These are phyloP conservation scores for Populus deltoides DNA, from an alignment of 345 rosid species.

Conservation along the genomic window DNA sequence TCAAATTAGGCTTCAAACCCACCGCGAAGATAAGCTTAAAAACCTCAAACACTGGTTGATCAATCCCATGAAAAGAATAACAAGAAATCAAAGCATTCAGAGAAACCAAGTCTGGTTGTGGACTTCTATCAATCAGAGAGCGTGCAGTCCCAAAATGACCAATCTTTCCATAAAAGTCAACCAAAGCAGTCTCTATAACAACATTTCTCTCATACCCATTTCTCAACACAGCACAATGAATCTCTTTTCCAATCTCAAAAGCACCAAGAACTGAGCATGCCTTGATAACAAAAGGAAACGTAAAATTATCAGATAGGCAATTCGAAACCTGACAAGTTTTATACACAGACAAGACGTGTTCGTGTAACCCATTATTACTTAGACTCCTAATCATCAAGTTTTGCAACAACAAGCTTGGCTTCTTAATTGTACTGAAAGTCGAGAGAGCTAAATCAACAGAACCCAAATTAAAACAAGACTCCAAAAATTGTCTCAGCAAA, in stretches of 20 bases:
- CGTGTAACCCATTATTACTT: slow-evolving; percentile 30
- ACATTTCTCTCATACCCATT: slow-evolving; percentile 38
- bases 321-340: slow-evolving; percentile 25
- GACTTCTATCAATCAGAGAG: slow-evolving; percentile 13
- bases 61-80: slow-evolving; percentile 21
- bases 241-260: slow-evolving; percentile 29
- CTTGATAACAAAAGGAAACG: slow-evolving; percentile 49
- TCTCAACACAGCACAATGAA: slow-evolving; percentile 46
- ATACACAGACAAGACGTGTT: slow-evolving; percentile 35
- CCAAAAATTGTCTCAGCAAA: slow-evolving; percentile 29
- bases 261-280: slow-evolving; percentile 39
- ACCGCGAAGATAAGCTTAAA: slow-evolving; percentile 2
- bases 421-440: slow-evolving; percentile 20
- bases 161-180: slow-evolving; percentile 19
- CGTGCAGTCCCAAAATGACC: slow-evolving; percentile 16
- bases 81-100: slow-evolving; percentile 27
- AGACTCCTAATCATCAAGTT: slow-evolving; percentile 43
- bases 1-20: slow-evolving; percentile 26
- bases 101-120: slow-evolving; percentile 31
- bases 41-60: slow-evolving; percentile 8
- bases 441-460: slow-evolving; percentile 35
- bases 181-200: slow-evolving; percentile 25
- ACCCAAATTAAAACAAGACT: slow-evolving; percentile 37
- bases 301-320: slow-evolving; percentile 36
- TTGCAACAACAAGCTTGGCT: slow-evolving; percentile 23